Evolutionary conservation across 768 basidiomycete genomes (phyloP).

Genomic region (Lactarius sp.): DNA sequence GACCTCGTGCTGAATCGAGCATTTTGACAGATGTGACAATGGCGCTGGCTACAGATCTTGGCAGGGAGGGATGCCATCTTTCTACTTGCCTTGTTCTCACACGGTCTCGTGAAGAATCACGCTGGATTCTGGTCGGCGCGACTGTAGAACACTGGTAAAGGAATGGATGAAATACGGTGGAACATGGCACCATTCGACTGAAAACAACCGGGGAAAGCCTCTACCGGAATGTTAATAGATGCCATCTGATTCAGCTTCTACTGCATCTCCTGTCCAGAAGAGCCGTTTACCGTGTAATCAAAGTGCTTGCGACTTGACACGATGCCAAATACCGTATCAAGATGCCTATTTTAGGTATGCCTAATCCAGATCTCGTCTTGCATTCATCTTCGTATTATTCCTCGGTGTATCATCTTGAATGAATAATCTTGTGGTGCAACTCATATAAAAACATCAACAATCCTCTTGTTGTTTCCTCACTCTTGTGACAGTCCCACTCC

Average conservation of each 20-base stretch:
- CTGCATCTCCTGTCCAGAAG: not conserved
- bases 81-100: not conserved
- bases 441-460: not conserved
- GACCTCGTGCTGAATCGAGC: not conserved
- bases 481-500: not conserved
- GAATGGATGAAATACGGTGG: not conserved
- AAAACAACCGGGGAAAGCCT: not conserved
- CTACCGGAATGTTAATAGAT: not conserved
- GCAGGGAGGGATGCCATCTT: not conserved
- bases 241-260: conserved; percentile 4
- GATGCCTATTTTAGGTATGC: not conserved
- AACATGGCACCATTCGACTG: not conserved
- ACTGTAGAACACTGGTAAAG: not conserved
- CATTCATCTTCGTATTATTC: not conserved
- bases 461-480: not conserved
- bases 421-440: not conserved
- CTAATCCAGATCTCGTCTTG: not conserved
- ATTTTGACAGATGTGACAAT: not conserved
- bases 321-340: not conserved
- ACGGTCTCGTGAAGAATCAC: not conserved
- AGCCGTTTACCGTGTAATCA: not conserved
- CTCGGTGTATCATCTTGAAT: not conserved
- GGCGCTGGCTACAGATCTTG: not conserved
- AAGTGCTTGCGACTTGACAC: not conserved
- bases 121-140: not conserved